phyloP scores from a whole-genome alignment of 192 early-diverging fungal genomes.

The Gaertneriomyces sp. region DNA sequence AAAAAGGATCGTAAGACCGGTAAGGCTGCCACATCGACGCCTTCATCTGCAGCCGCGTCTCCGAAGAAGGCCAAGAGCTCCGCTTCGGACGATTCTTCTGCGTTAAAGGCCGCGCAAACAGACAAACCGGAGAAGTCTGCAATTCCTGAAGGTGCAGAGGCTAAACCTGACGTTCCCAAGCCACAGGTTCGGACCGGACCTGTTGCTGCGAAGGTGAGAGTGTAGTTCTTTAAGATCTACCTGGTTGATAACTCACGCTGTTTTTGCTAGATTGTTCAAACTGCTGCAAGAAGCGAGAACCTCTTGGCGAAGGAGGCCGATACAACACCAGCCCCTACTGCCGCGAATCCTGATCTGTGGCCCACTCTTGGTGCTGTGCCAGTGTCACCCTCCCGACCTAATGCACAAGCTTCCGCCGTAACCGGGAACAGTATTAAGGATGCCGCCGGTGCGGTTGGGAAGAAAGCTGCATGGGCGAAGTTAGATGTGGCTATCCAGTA shows the following conservation, averaged over 20 bases:
- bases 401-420: neutral
- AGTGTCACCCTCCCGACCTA: neutral
- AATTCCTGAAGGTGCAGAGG: neutral
- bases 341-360: conserved; percentile 24
- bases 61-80: neutral
- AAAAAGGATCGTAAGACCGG: conserved; percentile 19
- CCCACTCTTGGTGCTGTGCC: conserved; percentile 27
- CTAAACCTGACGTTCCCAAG: conserved; percentile 3
- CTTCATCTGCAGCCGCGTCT: neutral
- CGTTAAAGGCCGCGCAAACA: neutral
- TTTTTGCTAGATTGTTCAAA: conserved; percentile 30
- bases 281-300: conserved; percentile 33
- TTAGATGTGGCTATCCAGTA: conserved; percentile 42
- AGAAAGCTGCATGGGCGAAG: conserved; percentile 42
- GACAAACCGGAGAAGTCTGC: neutral
- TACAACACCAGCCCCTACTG: conserved; percentile 2
- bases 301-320: conserved; percentile 16
- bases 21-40: conserved; percentile 4
- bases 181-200: neutral
- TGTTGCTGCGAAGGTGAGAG: conserved; percentile 18
- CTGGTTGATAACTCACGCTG: neutral
- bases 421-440: neutral
- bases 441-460: neutral
- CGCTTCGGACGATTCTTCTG: neutral
- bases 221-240: neutral